Evolutionary conservation across 2,329 filamentous ascomycete species (phyloP), one percentile per base, ranked within the genome.

Genomic region (Torrubiellomyces zombiae): DNA sequence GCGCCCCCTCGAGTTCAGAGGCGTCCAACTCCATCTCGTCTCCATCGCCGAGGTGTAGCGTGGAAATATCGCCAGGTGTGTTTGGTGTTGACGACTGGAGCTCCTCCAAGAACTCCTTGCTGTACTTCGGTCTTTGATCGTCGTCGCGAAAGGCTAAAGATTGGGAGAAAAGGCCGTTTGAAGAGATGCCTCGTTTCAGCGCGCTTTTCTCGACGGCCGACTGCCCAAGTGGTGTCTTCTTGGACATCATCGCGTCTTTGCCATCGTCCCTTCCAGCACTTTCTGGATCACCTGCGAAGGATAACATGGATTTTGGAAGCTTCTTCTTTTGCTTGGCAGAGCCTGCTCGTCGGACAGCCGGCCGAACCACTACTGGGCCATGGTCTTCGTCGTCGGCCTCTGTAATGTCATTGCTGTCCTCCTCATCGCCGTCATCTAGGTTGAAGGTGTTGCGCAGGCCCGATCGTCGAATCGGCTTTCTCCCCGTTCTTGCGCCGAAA

Each of bases 61-160:
- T 51, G 0, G 56, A 54, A 1, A 74, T 41, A 30, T 79, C 65
- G 33, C 69, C 75, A 0, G 83, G 85, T 0, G 79, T 85, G 14
- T 74, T 80, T 0, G 82, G 83, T 0, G 85, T 94, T 9, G 80
- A 83, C 30, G 73, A 77, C 33, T 82, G 80, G 9, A 98, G 61
- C 45, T 93, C 81, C 17, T 79, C 73, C 12, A 98, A 60, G 36
- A 86, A 81, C 38, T 91, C 81, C 41, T 78, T 79, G 55, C 67
- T 91, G 47, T 98, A 95, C 30, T 58, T 76, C 0, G 82, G 83
- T 18, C 76, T 60, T 25, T 75, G 74, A 10, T 76, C 70, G 9
- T 79, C 72, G 8, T 51, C 53, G 9, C 71, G 63, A 5, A 59
- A 55, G 18, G 23, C 20, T 20, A 28, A 9, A 1, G 66, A 59